phyloP scores from a whole-genome alignment of 148 eudicot genomes.

The Drosera capensis region DNA sequence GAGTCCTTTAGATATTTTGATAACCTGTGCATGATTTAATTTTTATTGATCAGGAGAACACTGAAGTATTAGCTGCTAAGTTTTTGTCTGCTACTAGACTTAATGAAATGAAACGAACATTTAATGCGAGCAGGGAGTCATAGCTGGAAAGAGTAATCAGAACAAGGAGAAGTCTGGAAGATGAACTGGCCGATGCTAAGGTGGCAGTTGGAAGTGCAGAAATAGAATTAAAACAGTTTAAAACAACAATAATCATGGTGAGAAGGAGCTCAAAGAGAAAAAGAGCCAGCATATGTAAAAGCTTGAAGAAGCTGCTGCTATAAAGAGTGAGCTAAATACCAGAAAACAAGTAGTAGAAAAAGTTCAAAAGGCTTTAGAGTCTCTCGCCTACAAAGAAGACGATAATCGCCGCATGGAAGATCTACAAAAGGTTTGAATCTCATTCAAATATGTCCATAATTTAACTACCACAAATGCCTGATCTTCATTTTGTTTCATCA shows the following conservation, averaged over 20 bases:
- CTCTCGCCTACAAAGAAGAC: constrained; percentile 60
- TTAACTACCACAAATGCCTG: not conserved
- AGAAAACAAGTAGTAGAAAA: constrained; percentile 56
- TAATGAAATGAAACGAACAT: no score
- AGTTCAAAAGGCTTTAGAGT: constrained; percentile 44
- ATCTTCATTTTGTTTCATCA: no score
- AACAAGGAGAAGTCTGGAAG: constrained; percentile 92
- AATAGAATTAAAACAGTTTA: constrained; percentile 78
- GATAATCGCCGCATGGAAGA: constrained; percentile 43
- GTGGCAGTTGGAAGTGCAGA: constrained; percentile 71
- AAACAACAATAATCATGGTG: constrained; percentile 70
- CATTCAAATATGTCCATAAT: not conserved
- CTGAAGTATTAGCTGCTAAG: no score
- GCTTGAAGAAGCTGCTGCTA: constrained; percentile 67
- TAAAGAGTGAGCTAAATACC: constrained; percentile 50
- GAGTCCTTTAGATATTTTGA: not conserved
- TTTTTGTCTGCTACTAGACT: not conserved
- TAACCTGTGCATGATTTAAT: not conserved
- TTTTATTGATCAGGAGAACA: not conserved
- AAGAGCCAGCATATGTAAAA: constrained; percentile 44
- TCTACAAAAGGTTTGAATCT: constrained; percentile 45
- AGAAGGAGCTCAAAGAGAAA: constrained; percentile 82
- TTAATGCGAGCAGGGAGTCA: constrained; percentile 50
- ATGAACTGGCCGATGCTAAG: constrained; percentile 92
- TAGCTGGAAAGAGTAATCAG: constrained; percentile 89